Base-by-base conservation (phyloP, 306 rosid species). In the Canavalia gladiata region DNA sequence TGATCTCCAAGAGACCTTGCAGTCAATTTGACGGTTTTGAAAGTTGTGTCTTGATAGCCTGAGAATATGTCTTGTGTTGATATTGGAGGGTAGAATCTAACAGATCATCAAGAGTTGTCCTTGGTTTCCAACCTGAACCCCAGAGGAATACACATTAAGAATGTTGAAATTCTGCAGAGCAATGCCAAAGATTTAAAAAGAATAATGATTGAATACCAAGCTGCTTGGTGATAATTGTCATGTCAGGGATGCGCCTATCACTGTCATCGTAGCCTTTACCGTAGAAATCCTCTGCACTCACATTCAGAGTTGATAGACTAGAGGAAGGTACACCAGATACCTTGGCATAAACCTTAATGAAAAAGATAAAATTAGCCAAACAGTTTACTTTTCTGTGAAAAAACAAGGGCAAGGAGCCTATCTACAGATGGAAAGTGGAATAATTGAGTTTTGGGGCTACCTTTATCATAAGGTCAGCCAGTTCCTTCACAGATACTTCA, bases 251-350 rank as follows among this genome's bases (percentile, higher is more conserved):
- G 84, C 98, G 88, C 88, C 87, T 89, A 63, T 94, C 97, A 43
- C 97, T 91, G 81, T 94, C 98, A 45, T 94, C 98, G 30, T 94
- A 94, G 33, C 98, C 98, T 68, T 86, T 91, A 25, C 98, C 98
- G 1, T 94, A 94, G 72, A 94, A 94, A 65, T 87, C 93, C 66
- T 87, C 75, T 18, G 98, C 82, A 81, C 87, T 87, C 51, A 94
- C 88, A 79, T 94, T 84, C 1, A 86, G 25, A 8, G 98, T 94
- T 4, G 97, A 89, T 12, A 34, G 52, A 81, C 89, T 90, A 41
- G 90, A 76, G n/a, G 88, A 66, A 57, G 97, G 83, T 82, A 87
- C 92, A 34, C 89, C 87, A 12, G 95, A 87, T 57, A 94, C 97
- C 79, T 91, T 91, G 0, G 93, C 84, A 77, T 94, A 94, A 67